Evolutionary conservation across 306 rosid genomes (phyloP).

Genomic region (Potentilla sterilis): DNA sequence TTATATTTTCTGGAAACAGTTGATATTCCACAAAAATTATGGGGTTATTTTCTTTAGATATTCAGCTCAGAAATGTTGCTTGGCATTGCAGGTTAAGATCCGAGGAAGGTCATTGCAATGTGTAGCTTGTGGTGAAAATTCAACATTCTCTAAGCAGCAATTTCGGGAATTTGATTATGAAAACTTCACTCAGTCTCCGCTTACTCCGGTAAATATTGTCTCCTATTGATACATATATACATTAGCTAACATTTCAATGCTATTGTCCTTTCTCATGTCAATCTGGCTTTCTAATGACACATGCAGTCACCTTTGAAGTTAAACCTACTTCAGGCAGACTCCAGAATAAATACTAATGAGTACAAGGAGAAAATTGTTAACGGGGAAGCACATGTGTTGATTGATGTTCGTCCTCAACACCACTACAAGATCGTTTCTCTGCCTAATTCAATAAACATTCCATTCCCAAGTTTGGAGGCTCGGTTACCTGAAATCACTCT

Average conservation of each 20-base stretch:
- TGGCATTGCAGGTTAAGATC: conserved; percentile 72
- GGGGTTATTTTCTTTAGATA: neutral
- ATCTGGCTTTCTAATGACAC: conserved; percentile 12
- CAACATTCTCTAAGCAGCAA: conserved; percentile 48
- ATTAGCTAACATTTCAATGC: neutral
- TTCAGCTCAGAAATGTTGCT: neutral
- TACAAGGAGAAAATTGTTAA: conserved; percentile 48
- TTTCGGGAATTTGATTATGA: conserved; percentile 85
- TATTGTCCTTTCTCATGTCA: neutral
- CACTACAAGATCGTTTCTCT: conserved; percentile 89
- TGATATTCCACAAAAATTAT: neutral
- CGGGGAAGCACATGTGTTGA: conserved; percentile 61
- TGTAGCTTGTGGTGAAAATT: conserved; percentile 71
- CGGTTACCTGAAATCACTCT: conserved; percentile 52
- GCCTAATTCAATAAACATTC: conserved; percentile 79
- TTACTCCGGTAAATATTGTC: conserved; percentile 48
- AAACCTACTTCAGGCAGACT: conserved; percentile 58
- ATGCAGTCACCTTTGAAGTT: conserved; percentile 75
- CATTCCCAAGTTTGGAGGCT: conserved; percentile 61
- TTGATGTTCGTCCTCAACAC: conserved; percentile 83
- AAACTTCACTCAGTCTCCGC: conserved; percentile 76
- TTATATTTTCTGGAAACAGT: neutral
- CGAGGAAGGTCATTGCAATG: conserved; percentile 82
- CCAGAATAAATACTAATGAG: conserved; percentile 70
- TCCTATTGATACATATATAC: too few relatives aligned